Evolutionary conservation across 1,284 basidiomycete species (phyloP).

Genomic region (Xerocomus amazonicus): DNA sequence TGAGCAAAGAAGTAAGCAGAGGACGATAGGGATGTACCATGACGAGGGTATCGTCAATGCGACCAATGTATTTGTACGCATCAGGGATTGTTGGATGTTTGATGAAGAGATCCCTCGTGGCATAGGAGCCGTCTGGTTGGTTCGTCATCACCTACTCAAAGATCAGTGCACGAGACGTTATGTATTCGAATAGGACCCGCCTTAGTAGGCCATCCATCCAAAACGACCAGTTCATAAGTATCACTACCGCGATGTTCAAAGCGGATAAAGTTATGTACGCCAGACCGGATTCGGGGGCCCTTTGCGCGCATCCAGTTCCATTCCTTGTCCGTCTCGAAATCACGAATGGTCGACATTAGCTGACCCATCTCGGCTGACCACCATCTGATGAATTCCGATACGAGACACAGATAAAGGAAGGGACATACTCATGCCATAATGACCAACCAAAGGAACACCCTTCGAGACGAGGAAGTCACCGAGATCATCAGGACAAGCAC

Average conservation of each 20-base stretch:
- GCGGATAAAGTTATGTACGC: conserved; percentile 38
- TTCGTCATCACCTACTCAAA: conserved; percentile 41
- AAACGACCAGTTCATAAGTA: conserved; percentile 51
- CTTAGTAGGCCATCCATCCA: conserved; percentile 55
- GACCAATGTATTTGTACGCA: conserved; percentile 53
- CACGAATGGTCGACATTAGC: conserved; percentile 49
- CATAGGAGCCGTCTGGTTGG: conserved; percentile 55
- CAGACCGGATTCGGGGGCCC: conserved; percentile 24
- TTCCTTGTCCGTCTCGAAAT: conserved; percentile 49
- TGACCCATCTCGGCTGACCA: conserved; percentile 35
- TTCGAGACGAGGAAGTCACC: conserved; percentile 51
- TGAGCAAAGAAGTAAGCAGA: not conserved
- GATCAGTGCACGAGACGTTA: not conserved
- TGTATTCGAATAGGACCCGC: conserved; percentile 18
- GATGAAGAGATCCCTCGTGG: conserved; percentile 56
- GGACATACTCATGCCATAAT: conserved; percentile 46
- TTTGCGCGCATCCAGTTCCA: conserved; percentile 56
- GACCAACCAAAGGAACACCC: conserved; percentile 52
- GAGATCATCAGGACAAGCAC: conserved; percentile 46
- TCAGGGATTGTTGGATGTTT: conserved; percentile 42
- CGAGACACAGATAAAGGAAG: conserved; percentile 13
- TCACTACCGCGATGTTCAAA: conserved; percentile 44
- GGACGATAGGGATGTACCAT: conserved; percentile 19
- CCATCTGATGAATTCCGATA: not conserved
- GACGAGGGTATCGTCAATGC: conserved; percentile 58